Conservation (phyloP, 2,329 filamentous ascomycete genomes). For the Aureobasidium sp. region DNA sequence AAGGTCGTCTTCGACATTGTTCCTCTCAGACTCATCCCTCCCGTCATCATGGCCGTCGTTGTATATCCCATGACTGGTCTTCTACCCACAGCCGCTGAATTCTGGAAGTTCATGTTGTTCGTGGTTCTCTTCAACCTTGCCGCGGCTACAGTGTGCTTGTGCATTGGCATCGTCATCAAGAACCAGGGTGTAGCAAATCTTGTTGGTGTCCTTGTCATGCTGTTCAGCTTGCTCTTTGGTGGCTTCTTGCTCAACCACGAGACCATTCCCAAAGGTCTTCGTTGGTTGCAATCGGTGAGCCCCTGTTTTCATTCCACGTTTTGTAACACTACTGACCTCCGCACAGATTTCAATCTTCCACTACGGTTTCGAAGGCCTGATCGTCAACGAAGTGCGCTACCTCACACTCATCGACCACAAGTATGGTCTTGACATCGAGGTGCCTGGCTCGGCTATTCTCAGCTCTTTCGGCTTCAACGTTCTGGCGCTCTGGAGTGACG, state of each 20-base stretch:
- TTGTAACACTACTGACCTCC: not conserved
- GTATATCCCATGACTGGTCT: conserved; percentile 97
- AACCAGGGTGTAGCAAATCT: conserved; percentile 87
- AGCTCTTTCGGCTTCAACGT: conserved; percentile 94
- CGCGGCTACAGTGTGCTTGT: conserved; percentile 84
- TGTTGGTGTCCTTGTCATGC: conserved; percentile 90
- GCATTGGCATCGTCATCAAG: conserved; percentile 91
- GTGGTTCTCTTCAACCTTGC: conserved; percentile 94
- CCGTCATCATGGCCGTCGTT: conserved; percentile 89
- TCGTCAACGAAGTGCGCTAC: conserved; percentile 92
- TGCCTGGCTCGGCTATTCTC: conserved; percentile 87
- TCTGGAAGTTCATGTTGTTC: conserved; percentile 84
- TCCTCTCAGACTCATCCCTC: conserved; percentile 85
- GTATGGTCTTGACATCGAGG: conserved; percentile 91
- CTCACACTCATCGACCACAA: conserved; percentile 87
- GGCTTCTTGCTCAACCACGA: conserved; percentile 91
- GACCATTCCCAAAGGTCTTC: conserved; percentile 72
- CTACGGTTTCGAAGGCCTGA: conserved; percentile 90
- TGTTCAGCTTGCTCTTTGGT: conserved; percentile 91
- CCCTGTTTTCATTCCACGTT: not conserved
- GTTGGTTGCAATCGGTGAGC: conserved; percentile 78
- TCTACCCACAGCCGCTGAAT: conserved; percentile 70
- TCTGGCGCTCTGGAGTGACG: conserved; percentile 73
- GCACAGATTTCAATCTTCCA: conserved; percentile 84
- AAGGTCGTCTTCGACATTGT: conserved; percentile 99